phyloP scores from a whole-genome alignment of 441 rosid genomes.

The Kokia cookei region DNA sequence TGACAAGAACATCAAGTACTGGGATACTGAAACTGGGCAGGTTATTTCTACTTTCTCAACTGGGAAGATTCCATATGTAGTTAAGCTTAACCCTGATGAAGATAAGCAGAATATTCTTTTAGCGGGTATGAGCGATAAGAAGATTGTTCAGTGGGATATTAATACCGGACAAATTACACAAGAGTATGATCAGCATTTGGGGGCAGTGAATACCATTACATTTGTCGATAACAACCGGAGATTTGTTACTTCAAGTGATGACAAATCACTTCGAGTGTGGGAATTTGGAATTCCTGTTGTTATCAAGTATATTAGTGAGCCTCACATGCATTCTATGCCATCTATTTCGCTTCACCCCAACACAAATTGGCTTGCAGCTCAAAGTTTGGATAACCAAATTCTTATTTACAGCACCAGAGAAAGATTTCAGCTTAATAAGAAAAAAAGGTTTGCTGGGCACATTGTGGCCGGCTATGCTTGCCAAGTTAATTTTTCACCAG shows the following conservation, averaged over 20 bases:
- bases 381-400: slow-evolving; percentile 97
- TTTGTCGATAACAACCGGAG: slow-evolving; percentile 96
- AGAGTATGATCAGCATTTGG: slow-evolving; percentile 97
- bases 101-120: slow-evolving; percentile 92
- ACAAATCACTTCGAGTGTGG: slow-evolving; percentile 98
- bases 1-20: slow-evolving; percentile 94
- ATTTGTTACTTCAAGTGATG: slow-evolving; percentile 97
- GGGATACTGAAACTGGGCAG: slow-evolving; percentile 98
- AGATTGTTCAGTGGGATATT: slow-evolving; percentile 99
- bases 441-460: slow-evolving; percentile 98
- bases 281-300: slow-evolving; percentile 99
- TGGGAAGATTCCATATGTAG: slow-evolving; percentile 90
- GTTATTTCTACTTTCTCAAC: slow-evolving; percentile 91
- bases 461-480: slow-evolving; percentile 94
- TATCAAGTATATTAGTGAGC: slow-evolving; percentile 98
- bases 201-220: slow-evolving; percentile 96
- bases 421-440: slow-evolving; percentile 95
- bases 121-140: slow-evolving; percentile 99
- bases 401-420: slow-evolving; percentile 88
- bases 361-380: slow-evolving; percentile 94
- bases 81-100: slow-evolving; percentile 90
- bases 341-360: slow-evolving; percentile 89
- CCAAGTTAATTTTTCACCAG: slow-evolving; percentile 98
- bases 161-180: slow-evolving; percentile 86
- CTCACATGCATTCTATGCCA: slow-evolving; percentile 99